A percentile compares a stretch with the other conserved stretches of the same genome.
phyloP scores from a whole-genome alignment of 805 yeast species.

The Metschnikowia santaceciliae region DNA sequence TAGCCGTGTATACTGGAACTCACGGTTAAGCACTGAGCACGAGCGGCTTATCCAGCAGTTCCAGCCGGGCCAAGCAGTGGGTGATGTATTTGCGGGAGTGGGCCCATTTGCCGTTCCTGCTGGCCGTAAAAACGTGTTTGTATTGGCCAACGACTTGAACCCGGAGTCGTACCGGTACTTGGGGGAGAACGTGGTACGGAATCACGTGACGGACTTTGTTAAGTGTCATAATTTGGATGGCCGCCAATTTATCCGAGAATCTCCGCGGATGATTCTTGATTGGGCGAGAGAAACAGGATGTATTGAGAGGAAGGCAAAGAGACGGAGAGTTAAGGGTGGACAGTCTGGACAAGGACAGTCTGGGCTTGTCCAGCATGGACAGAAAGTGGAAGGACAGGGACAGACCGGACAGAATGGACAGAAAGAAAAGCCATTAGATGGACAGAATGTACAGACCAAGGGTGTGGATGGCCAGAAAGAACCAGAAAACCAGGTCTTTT shows the following conservation, averaged over 20 bases:
- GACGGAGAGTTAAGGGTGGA: slow-evolving; percentile 26
- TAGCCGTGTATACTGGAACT: slow-evolving; percentile 95
- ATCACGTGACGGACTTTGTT: slow-evolving; percentile 61
- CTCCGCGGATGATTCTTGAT: slow-evolving; percentile 49
- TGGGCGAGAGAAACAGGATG: slow-evolving; percentile 37
- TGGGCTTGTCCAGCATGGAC: too few species aligned
- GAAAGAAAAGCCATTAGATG: too few species aligned
- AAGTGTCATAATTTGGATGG: slow-evolving; percentile 75
- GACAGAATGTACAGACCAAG: too few species aligned
- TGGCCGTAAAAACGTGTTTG: slow-evolving; percentile 74
- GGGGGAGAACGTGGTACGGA: slow-evolving; percentile 55
- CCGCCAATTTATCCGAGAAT: slow-evolving; percentile 64
- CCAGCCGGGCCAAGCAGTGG: slow-evolving; percentile 66
- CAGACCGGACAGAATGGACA: too few species aligned
- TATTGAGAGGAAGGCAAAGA: slow-evolving; percentile 33
- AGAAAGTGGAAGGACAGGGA: too few species aligned
- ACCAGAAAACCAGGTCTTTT: slow-evolving; percentile 5
- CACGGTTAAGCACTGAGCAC: slow-evolving; percentile 91
- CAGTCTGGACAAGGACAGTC: background rate
- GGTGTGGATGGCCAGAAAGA: background rate
- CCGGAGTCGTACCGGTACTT: slow-evolving; percentile 79
- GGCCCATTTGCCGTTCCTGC: slow-evolving; percentile 98
- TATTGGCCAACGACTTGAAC: slow-evolving; percentile 89
- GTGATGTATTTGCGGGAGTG: slow-evolving; percentile 97
- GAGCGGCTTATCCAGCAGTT: slow-evolving; percentile 67